Conservation (phyloP, 1,284 basidiomycete species). For the Anthracocystis walkeri region DNA sequence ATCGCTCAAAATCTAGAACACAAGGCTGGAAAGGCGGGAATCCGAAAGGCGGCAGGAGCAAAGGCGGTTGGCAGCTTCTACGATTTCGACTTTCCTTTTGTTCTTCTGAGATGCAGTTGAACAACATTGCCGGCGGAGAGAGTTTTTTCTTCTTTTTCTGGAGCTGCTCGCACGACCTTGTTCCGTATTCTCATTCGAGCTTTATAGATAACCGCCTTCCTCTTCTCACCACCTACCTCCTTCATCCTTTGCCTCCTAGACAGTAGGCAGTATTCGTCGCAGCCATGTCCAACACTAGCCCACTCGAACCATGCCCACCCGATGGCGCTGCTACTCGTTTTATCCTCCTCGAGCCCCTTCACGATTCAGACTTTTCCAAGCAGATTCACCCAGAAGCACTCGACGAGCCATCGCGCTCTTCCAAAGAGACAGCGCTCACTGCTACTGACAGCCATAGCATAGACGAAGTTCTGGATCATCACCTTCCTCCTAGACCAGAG, state of each 20-base stretch:
- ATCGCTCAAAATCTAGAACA: too few species aligned
- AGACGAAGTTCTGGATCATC: constrained; percentile 25
- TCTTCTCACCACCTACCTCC: neutral
- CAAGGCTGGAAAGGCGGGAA: too few species aligned
- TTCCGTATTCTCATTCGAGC: neutral
- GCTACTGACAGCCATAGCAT: constrained; percentile 21
- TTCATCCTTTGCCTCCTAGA: neutral
- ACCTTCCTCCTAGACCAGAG: constrained; percentile 37
- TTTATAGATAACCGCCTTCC: too few species aligned
- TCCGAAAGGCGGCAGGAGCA: too few species aligned
- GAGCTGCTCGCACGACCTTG: neutral
- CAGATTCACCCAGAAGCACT: constrained; percentile 1
- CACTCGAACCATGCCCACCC: constrained; percentile 38
- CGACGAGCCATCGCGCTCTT: constrained; percentile 12
- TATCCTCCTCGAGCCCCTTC: constrained; percentile 33
- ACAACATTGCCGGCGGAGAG: neutral
- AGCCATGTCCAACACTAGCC: constrained; percentile 42
- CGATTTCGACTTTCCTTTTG: too few species aligned
- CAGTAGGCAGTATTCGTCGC: neutral
- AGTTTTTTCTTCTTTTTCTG: neutral
- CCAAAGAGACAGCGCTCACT: constrained; percentile 10
- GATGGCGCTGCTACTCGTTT: constrained; percentile 30
- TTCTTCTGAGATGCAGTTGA: too few species aligned
- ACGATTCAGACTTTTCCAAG: constrained; percentile 23
- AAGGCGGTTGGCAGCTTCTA: too few species aligned